Percentiles rank a stretch among this genome's conserved stretches.
phyloP scores from a whole-genome alignment of 192 early-diverging fungal species.

The Chytriomyces hyalinus region DNA sequence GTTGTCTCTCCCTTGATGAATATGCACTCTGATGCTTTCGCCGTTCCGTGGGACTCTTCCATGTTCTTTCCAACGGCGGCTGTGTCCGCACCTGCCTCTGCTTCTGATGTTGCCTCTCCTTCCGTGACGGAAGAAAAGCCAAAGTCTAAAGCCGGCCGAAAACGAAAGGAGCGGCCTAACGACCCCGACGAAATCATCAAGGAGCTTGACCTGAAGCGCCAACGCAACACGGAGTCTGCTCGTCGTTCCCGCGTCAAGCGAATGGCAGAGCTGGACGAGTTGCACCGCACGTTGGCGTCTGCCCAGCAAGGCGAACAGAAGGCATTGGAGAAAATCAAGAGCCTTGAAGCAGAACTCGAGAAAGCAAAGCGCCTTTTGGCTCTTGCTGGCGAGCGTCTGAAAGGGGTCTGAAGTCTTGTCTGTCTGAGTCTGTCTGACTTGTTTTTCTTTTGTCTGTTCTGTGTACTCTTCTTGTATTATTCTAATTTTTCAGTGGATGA shows the following conservation, averaged over 20 bases:
- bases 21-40: neutral
- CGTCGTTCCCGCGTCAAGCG: conserved; percentile 85
- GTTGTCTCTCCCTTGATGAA: neutral
- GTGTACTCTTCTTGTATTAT: neutral
- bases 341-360: conserved; percentile 19
- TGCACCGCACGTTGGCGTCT: conserved; percentile 75
- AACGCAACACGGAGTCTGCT: conserved; percentile 88
- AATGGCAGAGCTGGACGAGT: conserved; percentile 84
- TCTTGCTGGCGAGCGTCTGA: conserved; percentile 24
- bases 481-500: neutral
- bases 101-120: neutral
- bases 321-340: conserved; percentile 33
- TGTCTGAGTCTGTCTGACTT: neutral
- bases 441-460: neutral
- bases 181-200: conserved; percentile 42
- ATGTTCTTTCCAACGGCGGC: neutral
- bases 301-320: conserved; percentile 43
- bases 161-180: conserved; percentile 51
- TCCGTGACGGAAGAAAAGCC: conserved; percentile 17
- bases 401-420: neutral
- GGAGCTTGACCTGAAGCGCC: conserved; percentile 54
- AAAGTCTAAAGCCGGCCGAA: conserved; percentile 45
- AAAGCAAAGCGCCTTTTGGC: conserved; percentile 24
- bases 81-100: neutral
- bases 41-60: conserved; percentile 19